These are phyloP conservation scores for Phtheirospermum japonicum DNA, from an alignment of 257 asterid species.

Conservation along the genomic window DNA sequence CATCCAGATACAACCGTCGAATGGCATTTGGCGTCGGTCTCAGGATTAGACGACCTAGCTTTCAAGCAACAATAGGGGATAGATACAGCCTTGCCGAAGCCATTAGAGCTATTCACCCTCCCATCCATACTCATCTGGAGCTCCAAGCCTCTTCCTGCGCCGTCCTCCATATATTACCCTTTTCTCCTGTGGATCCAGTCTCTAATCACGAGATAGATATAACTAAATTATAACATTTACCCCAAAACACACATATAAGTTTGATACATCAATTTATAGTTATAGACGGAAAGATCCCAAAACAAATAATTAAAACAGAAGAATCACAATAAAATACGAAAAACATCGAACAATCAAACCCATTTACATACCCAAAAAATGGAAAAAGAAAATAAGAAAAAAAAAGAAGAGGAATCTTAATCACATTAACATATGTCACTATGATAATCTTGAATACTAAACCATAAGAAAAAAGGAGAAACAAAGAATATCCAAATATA, in stretches of 20 bases:
- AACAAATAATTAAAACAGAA: no score
- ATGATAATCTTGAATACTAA: slow-evolving; percentile 8
- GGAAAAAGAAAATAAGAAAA: no score
- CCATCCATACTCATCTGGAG: slow-evolving; percentile 84
- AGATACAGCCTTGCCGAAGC: slow-evolving; percentile 37
- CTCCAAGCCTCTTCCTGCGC: slow-evolving; percentile 73
- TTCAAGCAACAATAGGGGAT: slow-evolving; percentile 93
- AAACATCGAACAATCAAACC: no score
- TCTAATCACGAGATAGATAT: slow-evolving; percentile 38
- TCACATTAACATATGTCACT: no score
- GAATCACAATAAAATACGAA: no score
- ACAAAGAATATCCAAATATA: not conserved
- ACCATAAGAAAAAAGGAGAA: not conserved
- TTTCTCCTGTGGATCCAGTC: slow-evolving; percentile 91
- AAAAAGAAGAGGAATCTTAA: no score
- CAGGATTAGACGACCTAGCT: slow-evolving; percentile 67
- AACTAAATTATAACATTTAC: slow-evolving; percentile 19
- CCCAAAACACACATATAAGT: not conserved
- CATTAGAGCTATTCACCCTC: slow-evolving; percentile 66
- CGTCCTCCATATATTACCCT: slow-evolving; percentile 68
- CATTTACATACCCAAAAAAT: no score
- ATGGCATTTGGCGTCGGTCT: slow-evolving; percentile 65
- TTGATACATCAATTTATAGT: not conserved
- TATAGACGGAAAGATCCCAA: no score
- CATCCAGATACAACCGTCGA: slow-evolving; percentile 95